Conservation (phyloP, 768 basidiomycete genomes). For the Tephrocybe sp. region DNA sequence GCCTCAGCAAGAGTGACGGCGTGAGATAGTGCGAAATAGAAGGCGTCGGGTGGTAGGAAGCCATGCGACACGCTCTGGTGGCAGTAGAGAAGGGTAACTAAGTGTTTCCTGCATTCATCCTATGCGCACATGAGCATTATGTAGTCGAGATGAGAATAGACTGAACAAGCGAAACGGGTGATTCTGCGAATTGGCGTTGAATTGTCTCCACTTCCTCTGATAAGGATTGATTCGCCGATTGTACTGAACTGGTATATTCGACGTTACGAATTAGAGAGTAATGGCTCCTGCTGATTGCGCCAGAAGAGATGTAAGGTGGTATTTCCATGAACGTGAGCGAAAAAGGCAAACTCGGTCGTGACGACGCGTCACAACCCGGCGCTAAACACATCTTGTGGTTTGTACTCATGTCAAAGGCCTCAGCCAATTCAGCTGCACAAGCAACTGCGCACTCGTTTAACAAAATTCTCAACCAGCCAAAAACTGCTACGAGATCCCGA, state of each 20-base stretch:
- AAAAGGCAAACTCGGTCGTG: not conserved
- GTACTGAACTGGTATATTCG: conserved; percentile 56
- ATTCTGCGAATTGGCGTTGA: conserved; percentile 49
- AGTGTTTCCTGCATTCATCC: conserved; percentile 63
- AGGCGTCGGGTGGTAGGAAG: conserved; percentile 38
- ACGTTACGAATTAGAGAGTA: conserved; percentile 74
- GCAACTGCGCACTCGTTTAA: conserved; percentile 71
- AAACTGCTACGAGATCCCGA: conserved; percentile 59
- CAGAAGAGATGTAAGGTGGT: conserved; percentile 75
- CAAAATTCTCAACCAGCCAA: conserved; percentile 75
- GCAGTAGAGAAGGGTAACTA: conserved; percentile 73
- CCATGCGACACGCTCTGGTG: conserved; percentile 46
- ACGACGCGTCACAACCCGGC: not conserved
- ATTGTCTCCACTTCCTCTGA: conserved; percentile 56
- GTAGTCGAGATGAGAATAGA: conserved; percentile 6
- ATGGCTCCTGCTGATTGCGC: conserved; percentile 71
- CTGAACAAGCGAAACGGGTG: conserved; percentile 49
- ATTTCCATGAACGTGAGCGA: conserved; percentile 52
- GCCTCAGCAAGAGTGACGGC: conserved; percentile 75
- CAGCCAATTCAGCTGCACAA: conserved; percentile 16
- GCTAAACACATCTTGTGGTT: conserved; percentile 9
- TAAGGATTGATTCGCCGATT: conserved; percentile 61
- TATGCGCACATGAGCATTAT: conserved; percentile 28
- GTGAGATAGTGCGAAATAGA: conserved; percentile 72
- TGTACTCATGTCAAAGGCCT: conserved; percentile 10